Evolutionary conservation across 2,329 filamentous ascomycete species (phyloP), one percentile per base, ranked within the genome.

Genomic region (Cyphellophora attinorum): DNA sequence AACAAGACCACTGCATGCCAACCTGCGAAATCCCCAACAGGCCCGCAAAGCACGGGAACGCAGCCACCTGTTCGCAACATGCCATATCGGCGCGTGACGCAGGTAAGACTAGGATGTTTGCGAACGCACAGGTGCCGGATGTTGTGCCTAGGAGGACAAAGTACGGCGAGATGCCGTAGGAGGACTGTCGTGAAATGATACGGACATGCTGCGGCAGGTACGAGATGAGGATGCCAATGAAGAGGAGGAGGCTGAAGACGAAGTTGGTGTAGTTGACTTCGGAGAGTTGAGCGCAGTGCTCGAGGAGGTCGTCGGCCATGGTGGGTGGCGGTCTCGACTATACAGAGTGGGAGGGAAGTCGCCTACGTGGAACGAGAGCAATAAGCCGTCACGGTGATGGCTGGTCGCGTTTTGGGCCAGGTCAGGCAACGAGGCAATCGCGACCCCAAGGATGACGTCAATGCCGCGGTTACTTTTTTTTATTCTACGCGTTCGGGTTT

Each of bases 191-290:
- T 27, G 74, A 68, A 48, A 94, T 84, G 60, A 98, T 96, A 52
- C 91, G 85, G 57, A 81, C 74, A 61, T 96, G 89, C 57, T 98
- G 91, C 1, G 91, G 91, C 2, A 96, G 72, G 63, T 98, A 98
- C 19, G 89, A 96, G 39, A 93, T 64, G 42, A 95, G 68, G 50
- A 96, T 88, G 38, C 89, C 89, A 49, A 93, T 56, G 42, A 96
- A 69, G 48, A 96, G 85, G 51, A 93, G 60, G 42, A 49, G 37
- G 23, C 42, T 46, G 33, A 49, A 37, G 15, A 19, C 38, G 35
- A 49, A 49, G 41, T 49, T 49, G 34, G 43, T 38, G 31, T 49
- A 49, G 35, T 42, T 44, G 33, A 42, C 33, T 4, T 40, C 31
- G 8, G 45, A 38, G 39, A 49, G 29, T 12, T 14, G 15, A 11